A percentile compares a stretch with the other conserved stretches of the same genome.
These are phyloP conservation scores for Cucurbita ficifolia DNA, from an alignment of 306 rosid species.

Conservation along the genomic window DNA sequence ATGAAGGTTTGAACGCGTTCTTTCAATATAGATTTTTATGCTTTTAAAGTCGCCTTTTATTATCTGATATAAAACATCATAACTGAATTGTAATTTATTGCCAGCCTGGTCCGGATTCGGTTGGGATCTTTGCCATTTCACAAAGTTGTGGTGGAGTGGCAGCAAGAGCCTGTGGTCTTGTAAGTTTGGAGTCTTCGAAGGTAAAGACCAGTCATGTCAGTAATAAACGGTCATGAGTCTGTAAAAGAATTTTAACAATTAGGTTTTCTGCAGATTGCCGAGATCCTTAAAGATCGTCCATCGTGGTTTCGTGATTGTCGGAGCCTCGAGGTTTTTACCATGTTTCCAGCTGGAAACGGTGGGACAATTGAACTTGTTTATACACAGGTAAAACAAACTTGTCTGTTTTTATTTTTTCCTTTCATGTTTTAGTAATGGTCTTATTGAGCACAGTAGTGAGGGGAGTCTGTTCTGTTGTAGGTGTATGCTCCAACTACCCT, in stretches of 20 bases:
- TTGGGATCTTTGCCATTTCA: slow-evolving; percentile 99
- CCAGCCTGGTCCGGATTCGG: slow-evolving; percentile 99
- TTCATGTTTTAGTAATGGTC: not conserved
- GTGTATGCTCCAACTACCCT: slow-evolving; percentile 83
- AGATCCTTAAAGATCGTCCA: slow-evolving; percentile 97
- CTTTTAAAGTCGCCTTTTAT: not conserved
- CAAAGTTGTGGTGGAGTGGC: slow-evolving; percentile 98
- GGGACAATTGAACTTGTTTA: slow-evolving; percentile 88
- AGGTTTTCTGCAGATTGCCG: slow-evolving; percentile 53
- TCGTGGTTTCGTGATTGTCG: slow-evolving; percentile 99
- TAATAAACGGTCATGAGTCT: not conserved
- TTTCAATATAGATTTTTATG: not conserved
- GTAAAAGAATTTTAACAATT: slow-evolving; percentile 1
- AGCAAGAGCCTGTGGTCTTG: slow-evolving; percentile 99
- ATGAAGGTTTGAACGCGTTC: slow-evolving; percentile 60
- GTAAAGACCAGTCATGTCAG: slow-evolving; percentile 18
- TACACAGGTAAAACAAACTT: slow-evolving; percentile 49
- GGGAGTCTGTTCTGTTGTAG: slow-evolving; percentile 22
- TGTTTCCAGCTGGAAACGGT: slow-evolving; percentile 88
- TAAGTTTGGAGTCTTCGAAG: slow-evolving; percentile 86
- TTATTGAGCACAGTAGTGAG: not conserved
- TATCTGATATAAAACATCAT: not conserved
- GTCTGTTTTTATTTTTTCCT: not conserved
- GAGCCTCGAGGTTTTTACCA: slow-evolving; percentile 85
- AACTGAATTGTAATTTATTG: not conserved